Evolutionary conservation across 2,329 filamentous ascomycete genomes (phyloP).

Genomic region (Emergomyces africanus): DNA sequence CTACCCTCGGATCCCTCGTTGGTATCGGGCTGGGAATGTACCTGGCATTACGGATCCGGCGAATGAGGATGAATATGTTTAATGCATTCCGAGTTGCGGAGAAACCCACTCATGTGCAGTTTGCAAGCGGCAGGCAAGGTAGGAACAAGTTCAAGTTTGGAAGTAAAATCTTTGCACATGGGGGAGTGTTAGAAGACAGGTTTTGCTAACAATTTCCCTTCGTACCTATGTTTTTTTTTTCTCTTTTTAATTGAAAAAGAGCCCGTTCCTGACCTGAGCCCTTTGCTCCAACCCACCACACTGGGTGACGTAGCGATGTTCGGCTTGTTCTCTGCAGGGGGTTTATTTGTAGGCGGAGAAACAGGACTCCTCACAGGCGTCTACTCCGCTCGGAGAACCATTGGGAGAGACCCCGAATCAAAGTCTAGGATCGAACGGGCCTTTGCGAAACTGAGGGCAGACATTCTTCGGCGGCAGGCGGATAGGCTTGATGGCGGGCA

Average conservation of each 20-base stretch:
- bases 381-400: slow-evolving; percentile 39
- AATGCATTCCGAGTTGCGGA: slow-evolving; percentile 48
- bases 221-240: not conserved
- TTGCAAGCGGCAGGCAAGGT: slow-evolving; percentile 49
- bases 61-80: slow-evolving; percentile 46
- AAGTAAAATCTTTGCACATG: not conserved
- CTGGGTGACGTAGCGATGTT: slow-evolving; percentile 51
- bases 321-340: slow-evolving; percentile 48
- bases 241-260: slow-evolving; percentile 38
- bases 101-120: slow-evolving; percentile 49
- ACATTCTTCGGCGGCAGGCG: slow-evolving; percentile 49
- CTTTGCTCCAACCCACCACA: slow-evolving; percentile 43
- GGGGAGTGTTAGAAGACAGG: not conserved
- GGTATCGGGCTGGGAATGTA: slow-evolving; percentile 48
- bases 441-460: slow-evolving; percentile 49
- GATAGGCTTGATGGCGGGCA: slow-evolving; percentile 38
- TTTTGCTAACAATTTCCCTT: slow-evolving; percentile 3
- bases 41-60: slow-evolving; percentile 45
- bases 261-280: slow-evolving; percentile 48
- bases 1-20: slow-evolving; percentile 45
- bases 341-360: slow-evolving; percentile 53
- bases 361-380: slow-evolving; percentile 46
- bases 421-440: slow-evolving; percentile 48
- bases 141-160: slow-evolving; percentile 14
- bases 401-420: slow-evolving; percentile 42